A percentile compares a stretch with the other conserved stretches of the same genome.
These are phyloP conservation scores for Pelargonium fulgidum DNA, from an alignment of 441 rosid genomes.

Conservation along the genomic window DNA sequence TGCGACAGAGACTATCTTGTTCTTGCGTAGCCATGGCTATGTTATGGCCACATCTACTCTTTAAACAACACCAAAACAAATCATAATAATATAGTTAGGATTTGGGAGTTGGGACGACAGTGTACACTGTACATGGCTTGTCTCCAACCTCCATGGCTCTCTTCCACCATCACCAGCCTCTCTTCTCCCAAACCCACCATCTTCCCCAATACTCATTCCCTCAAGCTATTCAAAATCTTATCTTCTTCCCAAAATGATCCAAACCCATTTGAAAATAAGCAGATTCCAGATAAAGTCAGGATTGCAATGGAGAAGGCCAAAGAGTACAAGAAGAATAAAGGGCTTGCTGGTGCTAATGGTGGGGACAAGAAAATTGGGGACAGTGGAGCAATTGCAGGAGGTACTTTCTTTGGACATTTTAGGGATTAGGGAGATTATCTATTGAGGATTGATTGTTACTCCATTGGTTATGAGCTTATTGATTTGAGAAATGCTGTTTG, in stretches of 20 bases:
- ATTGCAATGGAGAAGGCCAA: conserved; percentile 32
- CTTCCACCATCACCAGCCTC: conserved; percentile 31
- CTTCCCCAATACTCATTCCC: background rate
- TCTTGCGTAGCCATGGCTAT: background rate
- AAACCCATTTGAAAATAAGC: background rate
- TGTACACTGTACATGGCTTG: conserved; percentile 34
- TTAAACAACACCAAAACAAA: background rate
- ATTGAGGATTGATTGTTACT: too few species aligned
- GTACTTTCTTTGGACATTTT: background rate
- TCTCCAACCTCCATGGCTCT: conserved; percentile 34
- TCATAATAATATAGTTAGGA: too few species aligned
- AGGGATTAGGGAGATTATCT: too few species aligned
- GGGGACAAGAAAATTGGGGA: conserved; percentile 15
- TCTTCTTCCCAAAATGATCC: conserved; percentile 26
- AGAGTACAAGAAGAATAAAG: conserved; percentile 35
- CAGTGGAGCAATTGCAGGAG: conserved; percentile 27
- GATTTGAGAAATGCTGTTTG: too few species aligned
- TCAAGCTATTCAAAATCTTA: conserved; percentile 27
- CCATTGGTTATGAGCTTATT: too few species aligned
- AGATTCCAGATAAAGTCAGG: background rate
- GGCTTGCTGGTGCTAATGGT: background rate
- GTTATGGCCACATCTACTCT: background rate
- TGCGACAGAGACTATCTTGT: too few species aligned
- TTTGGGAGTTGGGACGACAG: background rate
- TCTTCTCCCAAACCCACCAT: conserved; percentile 28